phyloP scores from a whole-genome alignment of 2,329 filamentous ascomycete genomes.

The Coniochaeta sp. region DNA sequence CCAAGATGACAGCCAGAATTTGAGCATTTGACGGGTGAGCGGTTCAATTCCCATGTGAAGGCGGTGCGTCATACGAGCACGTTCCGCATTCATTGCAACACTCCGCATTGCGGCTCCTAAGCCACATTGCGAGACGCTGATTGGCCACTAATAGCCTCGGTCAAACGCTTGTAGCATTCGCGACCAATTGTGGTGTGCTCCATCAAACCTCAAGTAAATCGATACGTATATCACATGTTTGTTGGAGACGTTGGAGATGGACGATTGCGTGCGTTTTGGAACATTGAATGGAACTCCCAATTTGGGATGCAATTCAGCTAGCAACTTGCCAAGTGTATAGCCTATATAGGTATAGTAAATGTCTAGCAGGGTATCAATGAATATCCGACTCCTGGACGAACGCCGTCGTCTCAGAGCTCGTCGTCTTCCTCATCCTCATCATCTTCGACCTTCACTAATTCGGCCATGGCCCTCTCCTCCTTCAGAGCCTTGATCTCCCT shows the following conservation, averaged over 20 bases:
- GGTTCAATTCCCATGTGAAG: conserved; percentile 1
- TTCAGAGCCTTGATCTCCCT: not conserved
- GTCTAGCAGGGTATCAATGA: not conserved
- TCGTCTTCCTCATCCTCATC: conserved; percentile 13
- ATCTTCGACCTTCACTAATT: conserved; percentile 12
- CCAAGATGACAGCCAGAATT: too few relatives aligned
- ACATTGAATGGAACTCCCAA: not conserved
- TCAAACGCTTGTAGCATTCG: not conserved
- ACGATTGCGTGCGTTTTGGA: not conserved
- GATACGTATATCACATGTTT: not conserved
- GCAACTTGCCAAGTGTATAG: too few relatives aligned
- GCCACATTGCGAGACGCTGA: not conserved
- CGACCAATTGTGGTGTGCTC: not conserved
- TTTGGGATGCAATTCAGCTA: not conserved
- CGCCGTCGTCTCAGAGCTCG: conserved; percentile 8
- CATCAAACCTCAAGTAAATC: too few relatives aligned
- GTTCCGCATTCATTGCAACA: not conserved
- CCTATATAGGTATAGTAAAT: too few relatives aligned
- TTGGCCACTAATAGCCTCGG: not conserved
- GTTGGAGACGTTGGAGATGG: not conserved
- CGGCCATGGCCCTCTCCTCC: conserved; percentile 5
- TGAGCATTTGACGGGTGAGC: not conserved
- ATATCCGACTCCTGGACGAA: not conserved
- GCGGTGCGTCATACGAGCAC: not conserved
- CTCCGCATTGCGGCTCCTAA: not conserved